These are phyloP conservation scores for Aspergillus wentii DNA, from an alignment of 495 filamentous ascomycete species.

Conservation along the genomic window DNA sequence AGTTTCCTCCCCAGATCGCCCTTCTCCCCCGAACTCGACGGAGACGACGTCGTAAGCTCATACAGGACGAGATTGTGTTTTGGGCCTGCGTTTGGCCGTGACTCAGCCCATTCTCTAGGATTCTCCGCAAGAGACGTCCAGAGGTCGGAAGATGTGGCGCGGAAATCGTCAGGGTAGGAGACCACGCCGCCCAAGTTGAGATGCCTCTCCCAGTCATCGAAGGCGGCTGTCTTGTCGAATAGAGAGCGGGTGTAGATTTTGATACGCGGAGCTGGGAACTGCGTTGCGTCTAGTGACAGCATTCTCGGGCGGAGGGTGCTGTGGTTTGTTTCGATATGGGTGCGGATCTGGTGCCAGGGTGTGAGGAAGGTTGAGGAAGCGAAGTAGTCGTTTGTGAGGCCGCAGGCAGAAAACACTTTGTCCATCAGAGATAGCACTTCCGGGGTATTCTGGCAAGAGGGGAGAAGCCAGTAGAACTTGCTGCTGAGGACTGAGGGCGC, in stretches of 20 bases:
- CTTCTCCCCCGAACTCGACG: too few species aligned
- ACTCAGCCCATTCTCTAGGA: neutral
- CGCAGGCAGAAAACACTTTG: neutral
- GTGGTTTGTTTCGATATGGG: neutral
- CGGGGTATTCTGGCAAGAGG: neutral
- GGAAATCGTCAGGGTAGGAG: neutral
- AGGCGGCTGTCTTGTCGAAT: neutral
- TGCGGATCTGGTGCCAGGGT: neutral
- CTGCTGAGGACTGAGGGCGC: neutral
- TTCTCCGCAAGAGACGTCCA: neutral
- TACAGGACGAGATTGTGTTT: slow-evolving; percentile 2
- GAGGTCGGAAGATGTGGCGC: neutral
- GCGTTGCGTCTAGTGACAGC: slow-evolving; percentile 4
- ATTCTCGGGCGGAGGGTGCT: neutral
- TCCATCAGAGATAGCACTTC: neutral
- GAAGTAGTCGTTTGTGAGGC: neutral
- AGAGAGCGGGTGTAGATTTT: slow-evolving; percentile 3
- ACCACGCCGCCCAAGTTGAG: neutral
- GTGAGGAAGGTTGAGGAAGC: neutral
- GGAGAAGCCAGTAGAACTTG: neutral
- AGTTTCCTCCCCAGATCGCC: too few species aligned
- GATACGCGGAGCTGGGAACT: slow-evolving; percentile 1
- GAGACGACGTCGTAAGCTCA: neutral
- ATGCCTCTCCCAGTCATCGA: slow-evolving; percentile 2
- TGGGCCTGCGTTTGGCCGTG: neutral